phyloP scores from a whole-genome alignment of 192 early-diverging fungal genomes.

The Chytriomyces confervae region DNA sequence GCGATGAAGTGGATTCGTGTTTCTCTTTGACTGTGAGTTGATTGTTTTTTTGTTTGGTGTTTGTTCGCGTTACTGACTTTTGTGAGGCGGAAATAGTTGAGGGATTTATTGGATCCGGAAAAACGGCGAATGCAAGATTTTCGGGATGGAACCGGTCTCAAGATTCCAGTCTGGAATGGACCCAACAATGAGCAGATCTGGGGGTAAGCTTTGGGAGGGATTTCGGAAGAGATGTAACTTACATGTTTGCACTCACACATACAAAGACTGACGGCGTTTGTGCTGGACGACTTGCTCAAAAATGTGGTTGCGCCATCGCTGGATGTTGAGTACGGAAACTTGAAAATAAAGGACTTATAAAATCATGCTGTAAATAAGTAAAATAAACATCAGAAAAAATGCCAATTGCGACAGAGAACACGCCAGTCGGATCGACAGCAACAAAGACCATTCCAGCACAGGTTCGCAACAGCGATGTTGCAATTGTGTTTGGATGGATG shows the following conservation, averaged over 20 bases:
- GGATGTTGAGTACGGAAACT: background rate
- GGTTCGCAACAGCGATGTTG: background rate
- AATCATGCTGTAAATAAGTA: too few relatives aligned
- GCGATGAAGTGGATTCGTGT: constrained; percentile 70
- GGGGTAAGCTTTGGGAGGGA: constrained; percentile 13
- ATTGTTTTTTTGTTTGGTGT: background rate
- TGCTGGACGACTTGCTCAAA: constrained; percentile 61
- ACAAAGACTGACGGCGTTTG: constrained; percentile 71
- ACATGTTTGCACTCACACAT: background rate
- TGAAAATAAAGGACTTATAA: too few relatives aligned
- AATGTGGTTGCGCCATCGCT: constrained; percentile 33
- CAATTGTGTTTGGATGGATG: background rate
- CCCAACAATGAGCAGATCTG: constrained; percentile 51
- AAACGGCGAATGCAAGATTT: constrained; percentile 57
- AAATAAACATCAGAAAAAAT: too few relatives aligned
- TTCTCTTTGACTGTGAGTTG: constrained; percentile 68
- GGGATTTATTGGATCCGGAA: constrained; percentile 61
- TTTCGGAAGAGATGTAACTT: background rate
- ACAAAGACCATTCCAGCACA: background rate
- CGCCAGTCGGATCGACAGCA: too few relatives aligned
- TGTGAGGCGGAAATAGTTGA: background rate
- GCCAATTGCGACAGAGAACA: too few relatives aligned
- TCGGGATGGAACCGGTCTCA: constrained; percentile 35
- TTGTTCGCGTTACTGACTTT: background rate
- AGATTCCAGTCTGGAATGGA: constrained; percentile 66